These are phyloP conservation scores for Chenopodium berlandieri DNA, from an alignment of 148 eudicot genomes.

Conservation along the genomic window DNA sequence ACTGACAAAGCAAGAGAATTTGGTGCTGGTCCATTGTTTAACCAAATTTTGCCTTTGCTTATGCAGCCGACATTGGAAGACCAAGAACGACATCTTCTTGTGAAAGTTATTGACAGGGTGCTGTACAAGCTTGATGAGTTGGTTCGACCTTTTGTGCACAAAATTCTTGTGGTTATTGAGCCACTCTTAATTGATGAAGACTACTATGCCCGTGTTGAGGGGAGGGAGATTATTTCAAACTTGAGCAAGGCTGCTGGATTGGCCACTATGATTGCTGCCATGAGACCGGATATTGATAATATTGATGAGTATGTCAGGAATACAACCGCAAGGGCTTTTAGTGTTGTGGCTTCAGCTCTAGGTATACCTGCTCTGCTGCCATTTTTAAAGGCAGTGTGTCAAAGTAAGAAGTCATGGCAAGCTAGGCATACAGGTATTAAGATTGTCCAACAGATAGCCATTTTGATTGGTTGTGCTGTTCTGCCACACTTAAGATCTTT, in stretches of 20 bases:
- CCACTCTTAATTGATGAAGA: slow-evolving; percentile 93
- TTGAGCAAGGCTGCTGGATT: slow-evolving; percentile 96
- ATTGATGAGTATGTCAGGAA: slow-evolving; percentile 96
- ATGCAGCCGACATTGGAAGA: slow-evolving; percentile 98
- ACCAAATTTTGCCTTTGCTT: slow-evolving; percentile 82
- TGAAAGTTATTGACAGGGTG: slow-evolving; percentile 93
- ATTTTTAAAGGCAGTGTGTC: slow-evolving; percentile 95
- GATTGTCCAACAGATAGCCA: slow-evolving; percentile 97
- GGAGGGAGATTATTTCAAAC: slow-evolving; percentile 93
- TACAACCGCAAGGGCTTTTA: slow-evolving; percentile 98
- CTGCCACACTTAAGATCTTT: slow-evolving; percentile 92
- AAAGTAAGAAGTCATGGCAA: slow-evolving; percentile 99
- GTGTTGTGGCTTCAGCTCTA: slow-evolving; percentile 98
- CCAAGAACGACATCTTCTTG: slow-evolving; percentile 93
- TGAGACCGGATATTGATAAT: slow-evolving; percentile 98
- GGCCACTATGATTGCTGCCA: slow-evolving; percentile 99
- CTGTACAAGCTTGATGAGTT: slow-evolving; percentile 90
- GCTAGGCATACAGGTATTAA: slow-evolving; percentile 98
- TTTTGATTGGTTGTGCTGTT: slow-evolving; percentile 93
- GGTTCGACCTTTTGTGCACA: slow-evolving; percentile 96
- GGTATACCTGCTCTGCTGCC: slow-evolving; percentile 94
- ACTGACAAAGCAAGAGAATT: slow-evolving; percentile 95
- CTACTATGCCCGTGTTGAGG: slow-evolving; percentile 97
- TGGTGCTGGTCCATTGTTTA: slow-evolving; percentile 92
- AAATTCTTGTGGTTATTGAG: slow-evolving; percentile 93